These are phyloP conservation scores for Quercus phellos DNA, from an alignment of 331 rosid genomes.

Conservation along the genomic window DNA sequence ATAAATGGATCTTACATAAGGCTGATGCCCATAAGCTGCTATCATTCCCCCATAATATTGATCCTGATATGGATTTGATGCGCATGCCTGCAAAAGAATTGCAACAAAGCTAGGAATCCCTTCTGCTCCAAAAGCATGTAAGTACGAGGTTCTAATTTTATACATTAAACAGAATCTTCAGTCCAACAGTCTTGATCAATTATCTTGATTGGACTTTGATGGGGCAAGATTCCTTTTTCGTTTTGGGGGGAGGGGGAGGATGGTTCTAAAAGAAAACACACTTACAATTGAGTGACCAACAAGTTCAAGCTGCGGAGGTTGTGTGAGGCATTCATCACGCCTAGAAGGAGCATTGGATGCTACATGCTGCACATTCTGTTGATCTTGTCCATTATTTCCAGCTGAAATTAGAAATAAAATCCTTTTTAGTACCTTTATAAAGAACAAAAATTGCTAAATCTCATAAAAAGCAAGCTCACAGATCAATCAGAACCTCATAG, in stretches of 20 bases:
- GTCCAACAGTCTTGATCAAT: constrained; percentile 5
- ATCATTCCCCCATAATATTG: constrained; percentile 82
- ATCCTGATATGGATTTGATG: constrained; percentile 85
- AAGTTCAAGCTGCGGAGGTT: constrained; percentile 79
- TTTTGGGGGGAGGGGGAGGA: not conserved
- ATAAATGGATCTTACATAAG: constrained; percentile 40
- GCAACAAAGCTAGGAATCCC: constrained; percentile 26
- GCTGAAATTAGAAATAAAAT: constrained; percentile 11
- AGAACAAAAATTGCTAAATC: not conserved
- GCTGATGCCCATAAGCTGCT: constrained; percentile 83
- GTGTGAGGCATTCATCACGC: constrained; percentile 47
- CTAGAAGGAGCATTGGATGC: constrained; percentile 45
- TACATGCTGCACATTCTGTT: constrained; percentile 48
- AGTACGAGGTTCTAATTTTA: constrained; percentile 9
- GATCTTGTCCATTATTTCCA: constrained; percentile 56
- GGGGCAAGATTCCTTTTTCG: not conserved
- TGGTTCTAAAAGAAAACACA: not conserved
- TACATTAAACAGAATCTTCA: constrained; percentile 17
- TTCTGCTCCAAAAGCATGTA: constrained; percentile 24
- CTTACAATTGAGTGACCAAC: constrained; percentile 93
- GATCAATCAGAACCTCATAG: not conserved
- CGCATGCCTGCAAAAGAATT: constrained; percentile 72
- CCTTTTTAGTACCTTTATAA: not conserved
- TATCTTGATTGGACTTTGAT: not conserved
- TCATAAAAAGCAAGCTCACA: not conserved